These are phyloP conservation scores for Leishmania guyanensis DNA, from an alignment of 208 protist genomes.

Conservation along the genomic window DNA sequence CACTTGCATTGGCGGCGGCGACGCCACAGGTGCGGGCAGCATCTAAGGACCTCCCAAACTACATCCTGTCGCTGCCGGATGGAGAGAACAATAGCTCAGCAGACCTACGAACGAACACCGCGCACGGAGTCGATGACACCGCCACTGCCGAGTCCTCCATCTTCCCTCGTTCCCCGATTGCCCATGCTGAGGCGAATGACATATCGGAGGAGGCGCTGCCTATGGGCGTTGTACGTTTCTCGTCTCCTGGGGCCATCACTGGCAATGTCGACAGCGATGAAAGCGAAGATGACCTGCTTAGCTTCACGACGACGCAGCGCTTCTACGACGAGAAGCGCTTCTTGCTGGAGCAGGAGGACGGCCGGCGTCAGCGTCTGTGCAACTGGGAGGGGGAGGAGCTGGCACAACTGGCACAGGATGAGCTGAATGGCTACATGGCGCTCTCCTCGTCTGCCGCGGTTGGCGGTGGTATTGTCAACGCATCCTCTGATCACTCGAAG, in stretches of 20 bases:
- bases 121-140: neutral
- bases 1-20: neutral
- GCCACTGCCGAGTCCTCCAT: slow-evolving; percentile 6
- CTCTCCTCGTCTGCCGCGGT: neutral
- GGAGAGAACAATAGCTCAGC: neutral
- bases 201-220: slow-evolving; percentile 10
- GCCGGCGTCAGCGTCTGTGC: slow-evolving; percentile 54
- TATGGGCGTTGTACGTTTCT: neutral
- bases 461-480: neutral
- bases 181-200: slow-evolving; percentile 12
- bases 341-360: slow-evolving; percentile 57
- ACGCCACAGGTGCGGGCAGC: neutral
- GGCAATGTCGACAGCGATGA: slow-evolving; percentile 21
- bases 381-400: slow-evolving; percentile 85
- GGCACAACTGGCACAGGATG: slow-evolving; percentile 36
- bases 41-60: neutral
- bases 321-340: slow-evolving; percentile 73
- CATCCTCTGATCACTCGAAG: neutral
- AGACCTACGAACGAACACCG: neutral
- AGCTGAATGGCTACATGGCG: slow-evolving; percentile 32
- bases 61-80: neutral
- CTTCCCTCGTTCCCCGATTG: slow-evolving; percentile 16
- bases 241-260: neutral
- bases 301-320: slow-evolving; percentile 76
- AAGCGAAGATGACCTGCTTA: slow-evolving; percentile 44